Evolutionary conservation across 768 basidiomycete species (phyloP).

Genomic region (Pholiota conissans): DNA sequence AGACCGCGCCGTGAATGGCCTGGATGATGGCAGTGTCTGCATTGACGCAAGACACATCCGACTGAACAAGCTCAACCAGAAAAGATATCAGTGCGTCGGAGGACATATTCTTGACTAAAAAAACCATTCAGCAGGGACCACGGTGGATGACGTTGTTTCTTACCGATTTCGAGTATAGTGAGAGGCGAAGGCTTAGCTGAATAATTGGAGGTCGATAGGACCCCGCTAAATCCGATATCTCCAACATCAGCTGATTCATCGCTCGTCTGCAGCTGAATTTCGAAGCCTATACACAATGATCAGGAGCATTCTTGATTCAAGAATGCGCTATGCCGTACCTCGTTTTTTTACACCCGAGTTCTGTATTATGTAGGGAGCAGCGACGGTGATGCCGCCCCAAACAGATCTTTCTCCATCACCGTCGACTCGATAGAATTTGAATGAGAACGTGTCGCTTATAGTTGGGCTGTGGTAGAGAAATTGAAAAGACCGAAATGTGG

Average conservation of each 20-base stretch:
- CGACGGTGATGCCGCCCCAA: background rate
- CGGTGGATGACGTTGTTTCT: background rate
- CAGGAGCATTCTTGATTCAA: no score
- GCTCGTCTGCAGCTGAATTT: background rate
- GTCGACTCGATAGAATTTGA: background rate
- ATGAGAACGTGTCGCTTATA: background rate
- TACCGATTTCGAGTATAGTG: background rate
- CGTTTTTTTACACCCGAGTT: background rate
- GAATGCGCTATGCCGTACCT: background rate
- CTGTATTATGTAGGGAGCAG: background rate
- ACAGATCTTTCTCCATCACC: background rate
- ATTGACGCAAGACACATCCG: conserved; percentile 5
- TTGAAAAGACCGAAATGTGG: no score
- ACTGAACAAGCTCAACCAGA: conserved; percentile 2
- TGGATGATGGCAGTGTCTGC: conserved; percentile 2
- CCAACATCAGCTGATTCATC: background rate
- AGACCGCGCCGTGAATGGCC: background rate
- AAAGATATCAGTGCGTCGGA: background rate
- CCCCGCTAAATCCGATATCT: background rate
- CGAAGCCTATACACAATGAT: background rate
- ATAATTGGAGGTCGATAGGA: background rate
- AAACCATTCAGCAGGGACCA: background rate
- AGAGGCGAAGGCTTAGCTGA: background rate
- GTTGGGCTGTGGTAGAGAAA: no score
- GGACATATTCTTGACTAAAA: background rate